Percentiles rank a stretch among this genome's conserved stretches.
phyloP scores from a whole-genome alignment of 2,329 filamentous ascomycete species.

The Zymoseptoria passerinii region DNA sequence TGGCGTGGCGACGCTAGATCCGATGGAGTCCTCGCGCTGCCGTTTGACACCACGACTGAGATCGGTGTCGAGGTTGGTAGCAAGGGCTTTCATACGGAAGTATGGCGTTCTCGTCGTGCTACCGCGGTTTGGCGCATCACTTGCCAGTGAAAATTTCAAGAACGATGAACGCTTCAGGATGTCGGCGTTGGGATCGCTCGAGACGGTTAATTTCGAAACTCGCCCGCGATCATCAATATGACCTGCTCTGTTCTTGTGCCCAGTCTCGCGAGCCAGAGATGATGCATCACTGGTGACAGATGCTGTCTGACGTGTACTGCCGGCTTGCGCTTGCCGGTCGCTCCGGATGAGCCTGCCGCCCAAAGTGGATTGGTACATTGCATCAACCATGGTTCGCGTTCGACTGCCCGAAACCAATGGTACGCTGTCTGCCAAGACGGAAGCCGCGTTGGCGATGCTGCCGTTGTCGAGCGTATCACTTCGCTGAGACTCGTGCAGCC shows the following conservation, averaged over 20 bases:
- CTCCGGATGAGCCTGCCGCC: conserved; percentile 6
- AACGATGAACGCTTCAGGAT: conserved; percentile 25
- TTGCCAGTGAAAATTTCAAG: conserved; percentile 20
- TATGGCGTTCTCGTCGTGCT: conserved; percentile 44
- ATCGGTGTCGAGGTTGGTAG: conserved; percentile 30
- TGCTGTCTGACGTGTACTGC: conserved; percentile 22
- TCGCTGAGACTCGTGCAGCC: conserved; percentile 16
- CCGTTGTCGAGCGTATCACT: conserved; percentile 2
- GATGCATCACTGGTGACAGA: conserved; percentile 14
- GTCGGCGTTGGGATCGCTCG: conserved; percentile 9
- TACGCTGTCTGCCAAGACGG: conserved; percentile 1
- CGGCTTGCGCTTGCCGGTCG: conserved; percentile 12
- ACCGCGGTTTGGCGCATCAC: conserved; percentile 20
- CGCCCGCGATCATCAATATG: conserved; percentile 19
- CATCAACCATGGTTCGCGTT: conserved; percentile 11
- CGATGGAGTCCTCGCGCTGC: conserved; percentile 13
- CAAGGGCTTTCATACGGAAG: conserved; percentile 44
- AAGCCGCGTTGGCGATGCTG: conserved; percentile 8
- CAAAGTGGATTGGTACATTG: conserved; percentile 17
- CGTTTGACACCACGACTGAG: conserved; percentile 19
- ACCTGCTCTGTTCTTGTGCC: conserved; percentile 25
- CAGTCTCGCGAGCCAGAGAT: not conserved
- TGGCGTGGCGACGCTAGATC: conserved; percentile 7
- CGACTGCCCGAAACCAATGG: not conserved
- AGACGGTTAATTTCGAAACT: conserved; percentile 14